A percentile compares a stretch with the other conserved stretches of the same genome.
Evolutionary conservation across 225 moss, liverwort and hornwort genomes (phyloP).

Genomic region (Thuidium tamariscinum): DNA sequence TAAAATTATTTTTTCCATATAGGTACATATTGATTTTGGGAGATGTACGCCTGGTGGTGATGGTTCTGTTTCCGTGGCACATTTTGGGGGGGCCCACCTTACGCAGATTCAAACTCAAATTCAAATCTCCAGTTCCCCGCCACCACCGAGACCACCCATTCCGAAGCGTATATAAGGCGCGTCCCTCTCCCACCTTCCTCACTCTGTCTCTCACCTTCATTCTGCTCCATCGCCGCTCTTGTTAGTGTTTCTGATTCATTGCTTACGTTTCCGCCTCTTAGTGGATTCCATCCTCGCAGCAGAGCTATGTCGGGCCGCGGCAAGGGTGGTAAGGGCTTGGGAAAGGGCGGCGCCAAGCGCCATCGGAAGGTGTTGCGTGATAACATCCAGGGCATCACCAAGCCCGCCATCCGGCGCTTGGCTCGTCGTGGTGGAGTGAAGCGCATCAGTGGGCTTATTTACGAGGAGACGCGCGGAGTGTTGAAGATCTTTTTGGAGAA

Average conservation of each 20-base stretch:
- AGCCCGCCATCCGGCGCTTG: background rate
- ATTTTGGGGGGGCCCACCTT: background rate
- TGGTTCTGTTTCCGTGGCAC: background rate
- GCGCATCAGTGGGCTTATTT: background rate
- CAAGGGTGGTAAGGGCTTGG: background rate
- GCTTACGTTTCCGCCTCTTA: background rate
- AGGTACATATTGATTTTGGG: background rate
- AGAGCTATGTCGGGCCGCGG: background rate
- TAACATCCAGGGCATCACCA: background rate
- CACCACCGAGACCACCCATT: background rate
- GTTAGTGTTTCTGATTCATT: fast-evolving
- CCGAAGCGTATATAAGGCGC: background rate
- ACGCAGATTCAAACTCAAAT: background rate
- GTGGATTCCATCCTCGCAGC: background rate
- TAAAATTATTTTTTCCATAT: fast-evolving
- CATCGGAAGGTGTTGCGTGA: background rate
- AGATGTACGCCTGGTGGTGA: background rate
- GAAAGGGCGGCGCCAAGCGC: background rate
- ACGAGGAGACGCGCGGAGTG: background rate
- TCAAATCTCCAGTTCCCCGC: background rate
- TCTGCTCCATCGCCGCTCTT: fast-evolving
- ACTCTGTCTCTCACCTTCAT: no score
- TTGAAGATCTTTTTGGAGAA: background rate
- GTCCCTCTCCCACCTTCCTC: fast-evolving
- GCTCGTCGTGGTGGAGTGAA: background rate